phyloP scores from a whole-genome alignment of 179 eudicot species.

The Beta macrorhiza region DNA sequence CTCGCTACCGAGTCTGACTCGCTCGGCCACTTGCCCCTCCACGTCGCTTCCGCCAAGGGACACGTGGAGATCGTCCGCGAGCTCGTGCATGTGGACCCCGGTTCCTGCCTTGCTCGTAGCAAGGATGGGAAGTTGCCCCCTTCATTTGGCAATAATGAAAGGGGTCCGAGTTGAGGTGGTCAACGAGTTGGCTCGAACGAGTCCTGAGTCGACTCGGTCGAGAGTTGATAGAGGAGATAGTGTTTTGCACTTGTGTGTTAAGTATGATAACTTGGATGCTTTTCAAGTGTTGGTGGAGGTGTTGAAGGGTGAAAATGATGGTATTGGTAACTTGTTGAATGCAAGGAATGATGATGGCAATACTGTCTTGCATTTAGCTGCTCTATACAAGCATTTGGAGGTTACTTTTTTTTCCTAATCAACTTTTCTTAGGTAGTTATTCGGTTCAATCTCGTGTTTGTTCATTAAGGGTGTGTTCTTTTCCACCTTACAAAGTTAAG shows the following conservation, averaged over 20 bases:
- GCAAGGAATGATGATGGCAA: conserved; percentile 45
- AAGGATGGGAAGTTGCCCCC: conserved; percentile 41
- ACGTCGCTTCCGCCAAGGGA: conserved; percentile 48
- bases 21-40: conserved; percentile 42
- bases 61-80: conserved; percentile 25
- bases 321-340: conserved; percentile 28
- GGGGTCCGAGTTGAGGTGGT: conserved; percentile 40
- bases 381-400: conserved; percentile 39
- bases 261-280: conserved; percentile 36
- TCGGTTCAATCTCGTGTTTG: no score
- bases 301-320: conserved; percentile 11
- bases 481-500: no score
- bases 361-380: conserved; percentile 46
- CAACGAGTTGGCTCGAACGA: conserved; percentile 35
- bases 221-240: conserved; percentile 36
- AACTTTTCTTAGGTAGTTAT: no score
- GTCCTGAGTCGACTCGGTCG: conserved; percentile 26
- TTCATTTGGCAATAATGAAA: conserved; percentile 47
- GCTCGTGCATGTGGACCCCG: conserved; percentile 24
- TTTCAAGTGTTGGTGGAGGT: conserved; percentile 29
- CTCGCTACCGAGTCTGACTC: conserved; percentile 39
- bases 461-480: no score
- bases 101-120: conserved; percentile 24
- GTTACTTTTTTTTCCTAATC: background rate
- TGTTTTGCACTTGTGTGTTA: conserved; percentile 46